phyloP scores from a whole-genome alignment of 2,329 filamentous ascomycete species.

The Chalara sp. region DNA sequence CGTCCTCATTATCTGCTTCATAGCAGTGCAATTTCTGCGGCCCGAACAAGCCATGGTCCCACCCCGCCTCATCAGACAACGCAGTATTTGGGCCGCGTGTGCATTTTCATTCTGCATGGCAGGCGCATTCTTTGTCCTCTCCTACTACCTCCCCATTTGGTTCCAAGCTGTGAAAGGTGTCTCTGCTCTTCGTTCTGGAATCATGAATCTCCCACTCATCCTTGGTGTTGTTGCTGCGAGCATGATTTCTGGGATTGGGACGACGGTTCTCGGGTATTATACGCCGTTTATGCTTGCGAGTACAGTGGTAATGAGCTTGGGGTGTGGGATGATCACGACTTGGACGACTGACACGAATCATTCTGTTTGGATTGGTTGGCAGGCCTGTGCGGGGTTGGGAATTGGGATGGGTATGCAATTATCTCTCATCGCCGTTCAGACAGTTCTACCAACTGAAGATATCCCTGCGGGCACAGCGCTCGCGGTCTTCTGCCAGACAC shows the following conservation, averaged over 20 bases:
- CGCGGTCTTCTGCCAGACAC: constrained; percentile 35
- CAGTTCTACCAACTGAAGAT: constrained; percentile 28
- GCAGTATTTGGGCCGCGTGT: constrained; percentile 26
- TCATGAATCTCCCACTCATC: constrained; percentile 19
- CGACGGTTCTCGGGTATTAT: constrained; percentile 29
- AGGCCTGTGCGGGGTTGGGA: constrained; percentile 17
- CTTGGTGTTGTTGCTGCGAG: constrained; percentile 21
- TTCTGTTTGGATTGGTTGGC: constrained; percentile 42
- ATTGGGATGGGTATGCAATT: constrained; percentile 25
- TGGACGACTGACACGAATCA: constrained; percentile 26
- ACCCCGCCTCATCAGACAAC: constrained; percentile 29
- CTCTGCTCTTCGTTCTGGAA: constrained; percentile 13
- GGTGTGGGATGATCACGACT: constrained; percentile 29
- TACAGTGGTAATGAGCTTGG: constrained; percentile 11
- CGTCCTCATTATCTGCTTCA: constrained; percentile 22
- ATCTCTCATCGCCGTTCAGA: constrained; percentile 22
- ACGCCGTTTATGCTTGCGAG: constrained; percentile 14
- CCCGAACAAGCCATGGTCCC: constrained; percentile 43
- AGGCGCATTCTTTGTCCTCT: constrained; percentile 25
- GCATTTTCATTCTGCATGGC: constrained; percentile 21
- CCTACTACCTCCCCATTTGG: constrained; percentile 23
- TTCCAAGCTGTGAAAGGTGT: constrained; percentile 19
- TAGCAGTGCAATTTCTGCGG: constrained; percentile 29
- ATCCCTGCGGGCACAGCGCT: constrained; percentile 36
- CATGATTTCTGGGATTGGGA: constrained; percentile 23